A percentile compares a stretch with the other conserved stretches of the same genome.
Conservation (phyloP, 441 rosid species). For the Adansonia rubrostipa region DNA sequence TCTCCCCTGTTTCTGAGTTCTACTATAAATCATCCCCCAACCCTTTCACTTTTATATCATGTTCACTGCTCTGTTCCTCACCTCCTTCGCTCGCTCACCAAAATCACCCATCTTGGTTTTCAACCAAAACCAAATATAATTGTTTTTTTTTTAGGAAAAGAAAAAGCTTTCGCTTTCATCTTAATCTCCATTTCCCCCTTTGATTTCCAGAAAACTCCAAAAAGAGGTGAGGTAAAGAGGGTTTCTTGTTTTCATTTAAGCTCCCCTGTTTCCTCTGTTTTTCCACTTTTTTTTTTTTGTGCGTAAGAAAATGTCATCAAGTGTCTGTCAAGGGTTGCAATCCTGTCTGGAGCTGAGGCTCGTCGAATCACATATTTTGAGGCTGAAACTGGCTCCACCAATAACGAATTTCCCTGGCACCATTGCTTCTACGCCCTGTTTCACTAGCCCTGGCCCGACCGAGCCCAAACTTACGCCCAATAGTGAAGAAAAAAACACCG, state of each 20-base stretch:
- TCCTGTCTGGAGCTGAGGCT: conserved; percentile 46
- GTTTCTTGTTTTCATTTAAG: background rate
- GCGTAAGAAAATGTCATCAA: conserved; percentile 39
- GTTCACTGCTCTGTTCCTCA: conserved; percentile 22
- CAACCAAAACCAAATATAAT: background rate
- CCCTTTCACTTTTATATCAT: conserved; percentile 41
- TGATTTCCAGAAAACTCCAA: conserved; percentile 8
- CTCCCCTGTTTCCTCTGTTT: conserved; percentile 30
- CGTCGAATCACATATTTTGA: conserved; percentile 40
- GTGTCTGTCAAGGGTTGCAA: conserved; percentile 52
- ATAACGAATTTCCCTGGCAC: conserved; percentile 24
- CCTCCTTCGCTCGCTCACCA: conserved; percentile 18
- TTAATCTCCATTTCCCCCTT: conserved; percentile 4
- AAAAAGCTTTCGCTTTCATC: background rate
- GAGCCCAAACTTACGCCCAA: conserved; percentile 13
- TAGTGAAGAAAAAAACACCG: conserved; percentile 8
- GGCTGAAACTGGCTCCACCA: conserved; percentile 48
- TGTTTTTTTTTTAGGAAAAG: background rate
- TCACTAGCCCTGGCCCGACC: conserved; percentile 8
- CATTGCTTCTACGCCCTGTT: conserved; percentile 15
- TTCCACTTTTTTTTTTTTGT: background rate
- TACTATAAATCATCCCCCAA: conserved; percentile 48
- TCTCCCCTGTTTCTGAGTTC: background rate
- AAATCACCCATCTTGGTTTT: conserved; percentile 12
- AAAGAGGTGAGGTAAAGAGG: background rate